Base-by-base conservation (phyloP, 2,329 filamentous ascomycete genomes). In the Fusarium fujikuroi region DNA sequence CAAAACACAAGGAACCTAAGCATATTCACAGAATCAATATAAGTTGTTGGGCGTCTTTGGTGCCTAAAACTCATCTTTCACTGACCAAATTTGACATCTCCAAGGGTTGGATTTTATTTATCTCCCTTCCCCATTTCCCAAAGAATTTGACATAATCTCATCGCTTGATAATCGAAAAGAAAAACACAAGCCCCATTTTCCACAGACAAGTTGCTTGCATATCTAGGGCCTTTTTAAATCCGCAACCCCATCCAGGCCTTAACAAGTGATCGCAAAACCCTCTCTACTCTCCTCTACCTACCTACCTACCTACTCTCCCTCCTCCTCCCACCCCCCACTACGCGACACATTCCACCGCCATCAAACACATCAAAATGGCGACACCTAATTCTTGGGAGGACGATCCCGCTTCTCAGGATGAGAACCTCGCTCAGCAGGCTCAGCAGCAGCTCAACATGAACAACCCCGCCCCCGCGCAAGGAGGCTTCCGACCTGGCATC, bases 331-430 rank as follows among this genome's bases (percentile, higher is more conserved):
- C 23, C 37, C 37, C 62, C 66, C 68, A 59, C 66, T 39, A 52
- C 69, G 47, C 62, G 63, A 68, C 39, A 60, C 34, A 61, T 39
- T 50, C 54, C 60, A 60, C 49, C 42, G 63, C 58, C 52, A 53
- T 53, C 40, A 34, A 74, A 66, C 28, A 70, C 63, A 56, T 68
- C 76, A 87, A 63, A 80, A 97, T 97, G 95, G 92, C 95, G 78
- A 91, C 95, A 83, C 93, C 94, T 79, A 95, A 97, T 83, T 97
- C 95, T 72, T 98, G 96, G 93, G 95, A 98, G 85, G 94, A 97
- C 80, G 93, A 95, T 79, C 91, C 92, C 79, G 87, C 92, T 62
- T 91, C 90, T 72, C 92, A 94, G 86, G 92, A 95, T 78, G 92
- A 93, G 78, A 90, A 90, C 81, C 90, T 97, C 83, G 90, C 93